These are phyloP conservation scores for Aciculosporium take DNA, from an alignment of 2,329 filamentous ascomycete genomes.

Conservation along the genomic window DNA sequence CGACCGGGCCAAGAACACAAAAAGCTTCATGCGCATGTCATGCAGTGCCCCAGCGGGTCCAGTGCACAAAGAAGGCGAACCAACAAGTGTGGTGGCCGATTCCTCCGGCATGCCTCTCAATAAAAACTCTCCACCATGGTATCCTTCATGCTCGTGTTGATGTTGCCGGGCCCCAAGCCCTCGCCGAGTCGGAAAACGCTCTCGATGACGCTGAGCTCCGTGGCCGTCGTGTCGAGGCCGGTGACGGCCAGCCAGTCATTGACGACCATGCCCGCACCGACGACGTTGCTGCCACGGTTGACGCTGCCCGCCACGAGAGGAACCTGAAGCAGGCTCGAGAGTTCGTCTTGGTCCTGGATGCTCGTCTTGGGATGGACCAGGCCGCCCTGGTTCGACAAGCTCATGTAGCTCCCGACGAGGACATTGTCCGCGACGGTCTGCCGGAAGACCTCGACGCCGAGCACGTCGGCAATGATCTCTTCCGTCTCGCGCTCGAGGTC, in stretches of 20 bases:
- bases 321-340: constrained; percentile 84
- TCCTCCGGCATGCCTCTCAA: constrained; percentile 30
- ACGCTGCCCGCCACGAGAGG: constrained; percentile 88
- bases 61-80: constrained; percentile 9
- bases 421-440: constrained; percentile 97
- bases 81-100: too few species aligned
- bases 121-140: constrained; percentile 99
- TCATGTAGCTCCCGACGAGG: constrained; percentile 92
- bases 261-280: constrained; percentile 53
- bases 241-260: constrained; percentile 94
- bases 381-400: constrained; percentile 86
- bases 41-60: too few species aligned
- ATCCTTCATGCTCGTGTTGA: constrained; percentile 82
- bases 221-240: constrained; percentile 89
- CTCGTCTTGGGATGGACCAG: constrained; percentile 95
- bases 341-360: constrained; percentile 95
- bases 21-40: neutral
- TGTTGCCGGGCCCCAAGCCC: constrained; percentile 61
- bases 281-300: constrained; percentile 83
- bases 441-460: constrained; percentile 78
- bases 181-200: constrained; percentile 90
- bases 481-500: constrained; percentile 96
- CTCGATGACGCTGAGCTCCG: constrained; percentile 91
- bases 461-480: constrained; percentile 92
- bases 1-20: neutral